Conservation (phyloP, 345 rosid species). For the Camelina sativa region DNA sequence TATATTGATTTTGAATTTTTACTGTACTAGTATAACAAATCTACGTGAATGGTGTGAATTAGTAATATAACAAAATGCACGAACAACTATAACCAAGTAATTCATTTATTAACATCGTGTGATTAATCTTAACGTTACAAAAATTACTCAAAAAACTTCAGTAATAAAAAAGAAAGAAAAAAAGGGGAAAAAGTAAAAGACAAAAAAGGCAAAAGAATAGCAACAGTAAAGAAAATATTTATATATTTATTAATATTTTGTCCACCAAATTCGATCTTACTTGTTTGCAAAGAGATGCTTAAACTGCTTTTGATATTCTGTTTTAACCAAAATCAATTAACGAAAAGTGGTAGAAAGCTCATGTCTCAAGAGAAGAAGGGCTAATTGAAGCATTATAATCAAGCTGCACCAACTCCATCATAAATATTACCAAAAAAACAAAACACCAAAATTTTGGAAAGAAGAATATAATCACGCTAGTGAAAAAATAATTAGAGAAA, state of each 20-base stretch:
- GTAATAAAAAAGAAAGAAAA: not conserved
- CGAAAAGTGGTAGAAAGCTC: conserved; percentile 35
- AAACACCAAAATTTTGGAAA: not conserved
- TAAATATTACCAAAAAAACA: not conserved
- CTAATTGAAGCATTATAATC: too few relatives aligned
- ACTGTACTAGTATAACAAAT: too few relatives aligned
- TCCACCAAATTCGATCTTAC: conserved; percentile 28
- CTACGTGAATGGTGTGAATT: too few relatives aligned
- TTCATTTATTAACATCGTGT: too few relatives aligned
- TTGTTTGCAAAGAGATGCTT: conserved; percentile 37
- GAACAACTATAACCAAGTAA: too few relatives aligned
- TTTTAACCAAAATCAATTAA: conserved; percentile 21
- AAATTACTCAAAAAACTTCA: not conserved
- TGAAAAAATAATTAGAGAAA: conserved; percentile 34
- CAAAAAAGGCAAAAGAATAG: conserved; percentile 4
- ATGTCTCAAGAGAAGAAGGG: too few relatives aligned
- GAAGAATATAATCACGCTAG: too few relatives aligned
- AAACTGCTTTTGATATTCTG: conserved; percentile 30
- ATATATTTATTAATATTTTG: not conserved
- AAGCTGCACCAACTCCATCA: conserved; percentile 27
- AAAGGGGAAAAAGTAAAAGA: not conserved
- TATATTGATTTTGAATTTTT: too few relatives aligned
- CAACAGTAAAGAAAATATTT: not conserved
- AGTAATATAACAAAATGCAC: too few relatives aligned
- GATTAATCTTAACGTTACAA: not conserved